Percentiles rank a stretch among this genome's conserved stretches.
These are phyloP conservation scores for Speleostelium caveatum DNA, from an alignment of 78 protist genomes.

Conservation along the genomic window DNA sequence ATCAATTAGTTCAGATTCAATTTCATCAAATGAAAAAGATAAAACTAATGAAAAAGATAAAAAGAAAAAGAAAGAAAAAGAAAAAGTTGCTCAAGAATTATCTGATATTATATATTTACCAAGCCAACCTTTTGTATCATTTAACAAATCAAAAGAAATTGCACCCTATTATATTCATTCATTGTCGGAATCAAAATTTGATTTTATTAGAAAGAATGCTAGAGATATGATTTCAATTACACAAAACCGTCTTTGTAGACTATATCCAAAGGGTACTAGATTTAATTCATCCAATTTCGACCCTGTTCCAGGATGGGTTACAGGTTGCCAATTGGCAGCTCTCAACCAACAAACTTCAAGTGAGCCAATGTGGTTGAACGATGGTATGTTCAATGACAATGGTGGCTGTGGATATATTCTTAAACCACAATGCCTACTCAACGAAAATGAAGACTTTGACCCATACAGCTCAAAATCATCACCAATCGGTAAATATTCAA, in stretches of 20 bases:
- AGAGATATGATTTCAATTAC: conserved; percentile 41
- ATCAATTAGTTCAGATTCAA: background rate
- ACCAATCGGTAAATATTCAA: conserved; percentile 11
- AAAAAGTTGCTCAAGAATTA: conserved; percentile 44
- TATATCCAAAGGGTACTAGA: conserved; percentile 91
- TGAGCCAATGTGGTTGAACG: conserved; percentile 78
- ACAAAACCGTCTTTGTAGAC: conserved; percentile 75
- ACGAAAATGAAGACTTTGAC: background rate
- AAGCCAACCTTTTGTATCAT: background rate
- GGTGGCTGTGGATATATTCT: conserved; percentile 83
- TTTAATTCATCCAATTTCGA: conserved; percentile 89
- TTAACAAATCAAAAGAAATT: background rate
- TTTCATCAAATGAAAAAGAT: background rate
- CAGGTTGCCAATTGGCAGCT: conserved; percentile 89
- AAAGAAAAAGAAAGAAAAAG: conserved; percentile 13
- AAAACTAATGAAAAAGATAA: background rate
- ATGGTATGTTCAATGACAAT: conserved; percentile 80
- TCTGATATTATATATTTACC: conserved; percentile 20
- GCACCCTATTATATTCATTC: conserved; percentile 47
- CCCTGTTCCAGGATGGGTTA: conserved; percentile 86
- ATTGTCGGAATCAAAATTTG: conserved; percentile 64
- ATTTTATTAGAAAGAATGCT: background rate
- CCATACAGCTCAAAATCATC: conserved; percentile 2
- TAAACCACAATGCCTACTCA: conserved; percentile 71
- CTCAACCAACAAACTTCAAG: conserved; percentile 88